Base-by-base conservation (phyloP, 1,284 basidiomycete genomes). In the Cryptococcus sp. region DNA sequence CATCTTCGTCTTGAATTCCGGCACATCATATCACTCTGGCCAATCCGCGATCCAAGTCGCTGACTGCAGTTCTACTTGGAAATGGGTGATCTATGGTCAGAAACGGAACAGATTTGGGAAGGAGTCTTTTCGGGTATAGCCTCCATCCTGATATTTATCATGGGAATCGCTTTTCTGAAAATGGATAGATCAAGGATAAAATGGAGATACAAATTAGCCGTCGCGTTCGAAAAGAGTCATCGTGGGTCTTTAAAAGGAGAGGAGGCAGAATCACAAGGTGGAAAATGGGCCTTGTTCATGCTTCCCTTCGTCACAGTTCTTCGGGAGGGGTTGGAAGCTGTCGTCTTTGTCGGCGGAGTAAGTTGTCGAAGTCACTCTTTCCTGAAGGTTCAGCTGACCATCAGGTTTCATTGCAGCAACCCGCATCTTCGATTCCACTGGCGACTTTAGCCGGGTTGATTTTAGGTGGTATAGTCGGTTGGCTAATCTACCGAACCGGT, bases 301-400 rank as follows among this genome's bases (percentile, higher is more conserved):
- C 79, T 94, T 2, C 91, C 91, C 0, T 75, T 91, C 56, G 81
- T 93, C 65, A 92, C 91, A 2, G 88, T 94, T 34, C 78, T 93
- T 37, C 85, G 91, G 50, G 91, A 94, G 78, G 91, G 90, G 53
- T 78, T 94, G 57, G 91, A 94, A 73, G 90, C 87, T 0, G 85
- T 93, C 49, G 79, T 94, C 51, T 93, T 93, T 70, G 86, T 93
- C 40, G 87, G 90, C 10, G 90, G 91, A 42, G 89, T 41, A 21
- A 10, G 39, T 41, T 19, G 18, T n/a, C n/a, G n/a, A n/a, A n/a
- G n/a, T n/a, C n/a, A n/a, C n/a, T n/a, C n/a, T n/a, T n/a, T n/a
- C n/a, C n/a, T n/a, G n/a, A n/a, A n/a, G n/a, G n/a, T n/a, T n/a
- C n/a, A n/a, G n/a, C 39, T 41, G 39, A 41, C 39, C 14, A 21